These are phyloP conservation scores for Mycena metata DNA, from an alignment of 768 basidiomycete genomes.

Conservation along the genomic window DNA sequence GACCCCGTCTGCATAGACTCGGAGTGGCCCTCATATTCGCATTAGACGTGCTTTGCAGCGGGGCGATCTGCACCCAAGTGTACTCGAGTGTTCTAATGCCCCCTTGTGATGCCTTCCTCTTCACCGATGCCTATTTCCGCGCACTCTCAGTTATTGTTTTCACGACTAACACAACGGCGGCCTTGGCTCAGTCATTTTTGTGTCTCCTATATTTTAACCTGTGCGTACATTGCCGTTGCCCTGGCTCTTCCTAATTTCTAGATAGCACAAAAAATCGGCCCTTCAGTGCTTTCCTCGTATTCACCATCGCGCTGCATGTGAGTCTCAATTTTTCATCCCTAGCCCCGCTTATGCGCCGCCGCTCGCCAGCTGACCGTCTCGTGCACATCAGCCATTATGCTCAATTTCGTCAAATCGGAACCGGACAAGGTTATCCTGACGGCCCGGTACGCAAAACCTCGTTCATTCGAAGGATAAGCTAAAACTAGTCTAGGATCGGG, in stretches of 20 bases:
- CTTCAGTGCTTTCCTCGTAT: background rate
- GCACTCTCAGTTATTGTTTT: no score
- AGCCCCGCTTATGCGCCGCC: no score
- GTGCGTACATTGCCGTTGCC: no score
- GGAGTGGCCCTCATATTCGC: conserved; percentile 5
- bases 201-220: no score
- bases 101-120: background rate
- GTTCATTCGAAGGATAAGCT: background rate
- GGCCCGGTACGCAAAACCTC: background rate
- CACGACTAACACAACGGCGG: no score
- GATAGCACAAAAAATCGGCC: background rate
- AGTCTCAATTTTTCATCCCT: background rate
- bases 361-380: background rate
- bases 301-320: conserved; percentile 4
- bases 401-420: background rate
- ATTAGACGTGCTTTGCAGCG: conserved; percentile 13
- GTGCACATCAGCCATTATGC: background rate
- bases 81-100: background rate
- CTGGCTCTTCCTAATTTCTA: no score
- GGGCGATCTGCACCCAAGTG: conserved; percentile 4
- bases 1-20: conserved; percentile 6
- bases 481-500: background rate
- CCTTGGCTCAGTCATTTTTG: no score
- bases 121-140: no score
- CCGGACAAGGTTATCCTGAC: no score